Percentiles rank a stretch among this genome's conserved stretches.
Conservation (phyloP, 1,139 yeast species). For the Zygosaccharomyces sapae region DNA sequence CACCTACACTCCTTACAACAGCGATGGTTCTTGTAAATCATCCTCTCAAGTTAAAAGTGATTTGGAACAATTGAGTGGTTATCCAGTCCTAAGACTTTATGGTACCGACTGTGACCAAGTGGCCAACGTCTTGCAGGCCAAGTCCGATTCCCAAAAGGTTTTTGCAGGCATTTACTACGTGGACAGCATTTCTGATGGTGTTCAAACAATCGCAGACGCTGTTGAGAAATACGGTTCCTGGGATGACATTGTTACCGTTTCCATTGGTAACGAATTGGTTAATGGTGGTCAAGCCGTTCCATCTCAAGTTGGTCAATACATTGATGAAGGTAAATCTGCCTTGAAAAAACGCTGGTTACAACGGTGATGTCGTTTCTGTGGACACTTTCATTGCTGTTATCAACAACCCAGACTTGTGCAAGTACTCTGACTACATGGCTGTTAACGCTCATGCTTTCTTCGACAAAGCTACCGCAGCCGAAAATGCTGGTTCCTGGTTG, state of each 20-base stretch:
- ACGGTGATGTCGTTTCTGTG: constrained; percentile 70
- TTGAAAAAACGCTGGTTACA: constrained; percentile 58
- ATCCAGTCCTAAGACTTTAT: constrained; percentile 65
- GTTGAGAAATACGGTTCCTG: constrained; percentile 56
- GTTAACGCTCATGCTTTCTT: constrained; percentile 80
- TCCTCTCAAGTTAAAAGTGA: constrained; percentile 56
- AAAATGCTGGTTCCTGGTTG: constrained; percentile 68
- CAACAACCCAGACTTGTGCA: constrained; percentile 67
- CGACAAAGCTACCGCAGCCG: constrained; percentile 64
- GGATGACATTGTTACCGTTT: constrained; percentile 67
- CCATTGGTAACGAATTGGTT: constrained; percentile 78
- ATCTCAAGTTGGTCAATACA: constrained; percentile 51
- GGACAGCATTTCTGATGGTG: constrained; percentile 49
- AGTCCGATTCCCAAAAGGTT: constrained; percentile 56
- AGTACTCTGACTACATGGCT: constrained; percentile 70
- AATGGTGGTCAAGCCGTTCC: constrained; percentile 62
- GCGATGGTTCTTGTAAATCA: constrained; percentile 70
- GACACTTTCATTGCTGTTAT: constrained; percentile 75
- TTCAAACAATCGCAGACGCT: constrained; percentile 52
- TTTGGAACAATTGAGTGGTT: constrained; percentile 50
- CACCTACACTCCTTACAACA: constrained; percentile 77
- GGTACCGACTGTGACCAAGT: constrained; percentile 83
- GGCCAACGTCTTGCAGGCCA: constrained; percentile 60
- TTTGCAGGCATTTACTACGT: constrained; percentile 69
- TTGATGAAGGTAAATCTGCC: constrained; percentile 55